Conservation (phyloP, 2,329 filamentous ascomycete species). For the Cyclaneusma minus region DNA sequence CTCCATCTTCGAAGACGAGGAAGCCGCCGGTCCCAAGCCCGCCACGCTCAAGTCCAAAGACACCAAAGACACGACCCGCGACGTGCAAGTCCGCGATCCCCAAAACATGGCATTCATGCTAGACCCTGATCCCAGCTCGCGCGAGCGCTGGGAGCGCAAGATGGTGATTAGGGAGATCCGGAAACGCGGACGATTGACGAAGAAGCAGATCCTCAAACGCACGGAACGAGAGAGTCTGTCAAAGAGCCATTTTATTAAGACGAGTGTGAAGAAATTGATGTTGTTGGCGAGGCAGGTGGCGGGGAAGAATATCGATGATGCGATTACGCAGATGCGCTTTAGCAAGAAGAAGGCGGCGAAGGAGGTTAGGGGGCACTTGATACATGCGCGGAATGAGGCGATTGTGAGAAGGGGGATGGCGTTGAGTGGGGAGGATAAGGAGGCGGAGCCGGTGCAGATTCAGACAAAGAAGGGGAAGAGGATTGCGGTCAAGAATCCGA, state of each 20-base stretch:
- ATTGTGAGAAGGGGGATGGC: constrained; percentile 77
- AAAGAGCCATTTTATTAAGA: constrained; percentile 62
- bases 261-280: constrained; percentile 81
- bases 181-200: constrained; percentile 49
- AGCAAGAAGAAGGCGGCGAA: constrained; percentile 83
- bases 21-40: constrained; percentile 13
- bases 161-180: constrained; percentile 67
- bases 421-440: constrained; percentile 26
- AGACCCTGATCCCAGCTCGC: constrained; percentile 59
- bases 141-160: constrained; percentile 66
- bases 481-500: constrained; percentile 55
- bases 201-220: constrained; percentile 50
- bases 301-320: constrained; percentile 88
- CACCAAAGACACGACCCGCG: constrained; percentile 19
- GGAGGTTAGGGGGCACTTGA: constrained; percentile 65
- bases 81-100: constrained; percentile 22
- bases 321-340: constrained; percentile 87
- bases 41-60: constrained; percentile 5
- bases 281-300: constrained; percentile 76
- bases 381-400: constrained; percentile 69
- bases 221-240: constrained; percentile 37
- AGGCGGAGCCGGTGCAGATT: constrained; percentile 37
- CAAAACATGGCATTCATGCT: constrained; percentile 44
- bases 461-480: constrained; percentile 61
- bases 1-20: constrained; percentile 35